A percentile compares a stretch with the other conserved stretches of the same genome.
These are phyloP conservation scores for Raffaelea ambrosiae DNA, from an alignment of 2,329 filamentous ascomycete genomes.

Conservation along the genomic window DNA sequence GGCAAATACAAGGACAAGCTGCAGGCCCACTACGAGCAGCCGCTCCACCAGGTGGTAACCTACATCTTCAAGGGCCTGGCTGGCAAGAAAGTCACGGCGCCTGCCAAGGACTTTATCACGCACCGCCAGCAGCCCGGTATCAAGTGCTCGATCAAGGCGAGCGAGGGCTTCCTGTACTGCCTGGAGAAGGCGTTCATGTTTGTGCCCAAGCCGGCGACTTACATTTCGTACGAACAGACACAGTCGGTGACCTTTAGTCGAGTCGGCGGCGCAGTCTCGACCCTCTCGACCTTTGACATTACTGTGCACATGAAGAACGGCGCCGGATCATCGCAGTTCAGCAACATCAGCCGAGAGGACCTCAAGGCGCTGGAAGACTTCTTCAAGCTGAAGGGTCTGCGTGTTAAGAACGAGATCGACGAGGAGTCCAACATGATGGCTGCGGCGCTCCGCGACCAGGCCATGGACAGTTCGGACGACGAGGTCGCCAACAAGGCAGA, in stretches of 20 bases:
- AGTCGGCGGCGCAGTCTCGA: conserved; percentile 86
- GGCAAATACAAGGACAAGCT: conserved; percentile 84
- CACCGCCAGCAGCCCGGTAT: conserved; percentile 92
- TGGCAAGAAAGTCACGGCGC: conserved; percentile 89
- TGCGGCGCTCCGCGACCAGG: conserved; percentile 75
- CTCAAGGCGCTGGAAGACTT: conserved; percentile 94
- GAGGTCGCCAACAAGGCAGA: conserved; percentile 66
- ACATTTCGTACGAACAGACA: conserved; percentile 91
- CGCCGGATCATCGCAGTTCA: conserved; percentile 88
- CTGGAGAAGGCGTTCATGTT: conserved; percentile 99
- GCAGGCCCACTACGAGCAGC: conserved; percentile 82
- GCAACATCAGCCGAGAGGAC: conserved; percentile 98
- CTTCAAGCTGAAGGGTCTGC: conserved; percentile 90
- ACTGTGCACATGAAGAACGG: conserved; percentile 83
- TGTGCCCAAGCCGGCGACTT: conserved; percentile 94
- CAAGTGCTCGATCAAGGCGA: conserved; percentile 99
- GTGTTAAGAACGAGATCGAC: conserved; percentile 97
- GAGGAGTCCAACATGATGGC: conserved; percentile 79
- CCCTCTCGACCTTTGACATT: conserved; percentile 94
- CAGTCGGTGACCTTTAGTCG: conserved; percentile 90
- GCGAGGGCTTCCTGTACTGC: conserved; percentile 94
- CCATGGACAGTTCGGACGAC: conserved; percentile 76
- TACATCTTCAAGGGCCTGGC: conserved; percentile 93
- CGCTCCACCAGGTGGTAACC: conserved; percentile 85
- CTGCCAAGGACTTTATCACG: conserved; percentile 81